These are phyloP conservation scores for Chlorella sp. DNA, from an alignment of 139 green algal genomes.

Conservation along the genomic window DNA sequence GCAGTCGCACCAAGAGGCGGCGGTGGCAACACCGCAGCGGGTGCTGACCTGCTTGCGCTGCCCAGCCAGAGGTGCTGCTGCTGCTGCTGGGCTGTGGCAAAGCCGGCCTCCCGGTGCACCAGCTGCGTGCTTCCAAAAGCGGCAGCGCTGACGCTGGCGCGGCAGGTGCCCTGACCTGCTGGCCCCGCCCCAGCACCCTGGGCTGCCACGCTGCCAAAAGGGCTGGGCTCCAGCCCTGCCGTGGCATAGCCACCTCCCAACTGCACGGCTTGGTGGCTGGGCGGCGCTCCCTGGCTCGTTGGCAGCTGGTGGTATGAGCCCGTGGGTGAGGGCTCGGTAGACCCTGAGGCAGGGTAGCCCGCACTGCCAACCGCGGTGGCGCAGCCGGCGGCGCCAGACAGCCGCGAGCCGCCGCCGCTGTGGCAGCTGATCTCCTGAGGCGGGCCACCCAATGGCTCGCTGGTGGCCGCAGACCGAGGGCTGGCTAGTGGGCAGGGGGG, in stretches of 20 bases:
- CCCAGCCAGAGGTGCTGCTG: not conserved
- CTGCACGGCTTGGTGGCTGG: too few species aligned
- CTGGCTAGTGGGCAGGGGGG: not conserved
- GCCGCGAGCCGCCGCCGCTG: not conserved
- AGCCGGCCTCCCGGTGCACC: not conserved
- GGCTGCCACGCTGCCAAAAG: not conserved
- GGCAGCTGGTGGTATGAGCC: too few species aligned
- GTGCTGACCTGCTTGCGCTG: not conserved
- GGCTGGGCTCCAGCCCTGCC: not conserved
- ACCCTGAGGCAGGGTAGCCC: not conserved
- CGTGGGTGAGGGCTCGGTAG: not conserved
- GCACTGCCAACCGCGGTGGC: not conserved
- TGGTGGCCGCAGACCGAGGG: not conserved
- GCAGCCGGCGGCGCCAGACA: not conserved
- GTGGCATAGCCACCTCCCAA: too few species aligned
- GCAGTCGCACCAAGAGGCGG: too few species aligned
- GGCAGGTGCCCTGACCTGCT: too few species aligned
- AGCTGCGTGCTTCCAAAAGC: not conserved
- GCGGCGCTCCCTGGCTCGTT: too few species aligned
- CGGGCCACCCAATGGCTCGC: not conserved
- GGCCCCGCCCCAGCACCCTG: not conserved
- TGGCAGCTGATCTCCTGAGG: slow-evolving; percentile 4
- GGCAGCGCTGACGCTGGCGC: not conserved
- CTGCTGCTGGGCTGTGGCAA: not conserved
- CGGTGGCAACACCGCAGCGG: not conserved